phyloP scores from a whole-genome alignment of 2,329 filamentous ascomycete species.

The Helotiales sp. region DNA sequence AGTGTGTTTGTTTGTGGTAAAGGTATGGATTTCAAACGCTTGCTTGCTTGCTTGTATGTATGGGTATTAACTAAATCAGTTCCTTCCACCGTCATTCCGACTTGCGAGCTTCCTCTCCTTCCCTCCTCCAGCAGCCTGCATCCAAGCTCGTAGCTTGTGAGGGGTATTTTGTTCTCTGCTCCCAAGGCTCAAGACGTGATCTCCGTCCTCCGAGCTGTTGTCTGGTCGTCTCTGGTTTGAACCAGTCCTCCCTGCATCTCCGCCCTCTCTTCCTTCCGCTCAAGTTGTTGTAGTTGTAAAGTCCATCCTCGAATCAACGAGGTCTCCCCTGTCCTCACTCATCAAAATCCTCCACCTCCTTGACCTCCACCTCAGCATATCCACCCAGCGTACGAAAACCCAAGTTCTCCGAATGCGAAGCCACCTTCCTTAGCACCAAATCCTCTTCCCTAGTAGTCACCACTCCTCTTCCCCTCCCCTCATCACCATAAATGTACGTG shows the following conservation, averaged over 20 bases:
- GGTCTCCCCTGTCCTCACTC: neutral
- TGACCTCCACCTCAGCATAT: slow-evolving; percentile 14
- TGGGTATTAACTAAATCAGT: neutral
- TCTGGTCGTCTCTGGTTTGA: too few species aligned
- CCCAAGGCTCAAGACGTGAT: too few species aligned
- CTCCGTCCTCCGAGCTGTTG: too few species aligned
- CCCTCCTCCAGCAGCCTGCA: too few species aligned
- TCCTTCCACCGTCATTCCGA: too few species aligned
- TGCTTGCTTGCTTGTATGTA: neutral
- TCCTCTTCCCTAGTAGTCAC: neutral
- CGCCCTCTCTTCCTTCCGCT: too few species aligned
- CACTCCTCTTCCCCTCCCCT: neutral
- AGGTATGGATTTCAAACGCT: neutral
- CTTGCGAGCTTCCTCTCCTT: too few species aligned
- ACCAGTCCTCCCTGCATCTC: too few species aligned
- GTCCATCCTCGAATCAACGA: neutral
- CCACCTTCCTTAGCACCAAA: neutral
- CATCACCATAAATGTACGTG: neutral
- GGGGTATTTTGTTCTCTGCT: too few species aligned
- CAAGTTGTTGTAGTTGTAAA: neutral
- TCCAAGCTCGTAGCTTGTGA: too few species aligned
- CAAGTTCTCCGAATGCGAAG: neutral
- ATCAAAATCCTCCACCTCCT: slow-evolving; percentile 17
- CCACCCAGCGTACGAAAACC: neutral
- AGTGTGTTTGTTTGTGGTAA: neutral